phyloP scores from a whole-genome alignment of 768 basidiomycete species.

The Termitomyces sp. region DNA sequence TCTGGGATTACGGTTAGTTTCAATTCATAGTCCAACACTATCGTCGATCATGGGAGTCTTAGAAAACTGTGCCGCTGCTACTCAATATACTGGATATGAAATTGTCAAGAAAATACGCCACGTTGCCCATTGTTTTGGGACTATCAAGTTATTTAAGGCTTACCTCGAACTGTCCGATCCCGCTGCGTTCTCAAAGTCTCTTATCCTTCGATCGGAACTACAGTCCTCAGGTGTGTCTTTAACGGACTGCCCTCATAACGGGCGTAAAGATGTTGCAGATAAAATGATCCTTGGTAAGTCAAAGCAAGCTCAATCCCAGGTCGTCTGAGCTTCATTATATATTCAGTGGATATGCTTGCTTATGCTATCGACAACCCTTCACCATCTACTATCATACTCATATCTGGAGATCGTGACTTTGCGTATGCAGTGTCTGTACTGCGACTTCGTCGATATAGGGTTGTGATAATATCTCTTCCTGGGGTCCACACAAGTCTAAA shows the following conservation, averaged over 20 bases:
- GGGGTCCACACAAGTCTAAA: constrained; percentile 41
- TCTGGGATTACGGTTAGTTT: constrained; percentile 34
- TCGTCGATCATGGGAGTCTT: not conserved
- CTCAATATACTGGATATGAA: constrained; percentile 36
- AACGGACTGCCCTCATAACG: constrained; percentile 31
- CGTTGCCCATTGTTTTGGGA: constrained; percentile 46
- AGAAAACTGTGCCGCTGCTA: constrained; percentile 41
- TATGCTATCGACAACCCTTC: constrained; percentile 58
- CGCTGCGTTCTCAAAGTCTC: constrained; percentile 25
- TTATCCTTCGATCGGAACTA: constrained; percentile 37
- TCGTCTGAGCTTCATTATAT: not conserved
- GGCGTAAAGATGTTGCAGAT: constrained; percentile 37
- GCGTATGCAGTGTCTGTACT: constrained; percentile 58
- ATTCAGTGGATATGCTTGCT: constrained; percentile 60
- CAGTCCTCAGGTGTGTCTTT: constrained; percentile 44
- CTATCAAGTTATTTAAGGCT: constrained; percentile 48
- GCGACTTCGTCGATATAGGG: constrained; percentile 46
- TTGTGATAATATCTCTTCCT: constrained; percentile 45
- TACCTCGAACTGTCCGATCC: constrained; percentile 44
- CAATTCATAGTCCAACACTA: not conserved
- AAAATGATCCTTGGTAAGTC: constrained; percentile 45
- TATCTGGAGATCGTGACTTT: constrained; percentile 65
- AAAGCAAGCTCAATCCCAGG: not conserved
- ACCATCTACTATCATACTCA: constrained; percentile 52
- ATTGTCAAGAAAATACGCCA: constrained; percentile 41